phyloP scores from a whole-genome alignment of 139 green algal genomes.

The Choricystis sp. region DNA sequence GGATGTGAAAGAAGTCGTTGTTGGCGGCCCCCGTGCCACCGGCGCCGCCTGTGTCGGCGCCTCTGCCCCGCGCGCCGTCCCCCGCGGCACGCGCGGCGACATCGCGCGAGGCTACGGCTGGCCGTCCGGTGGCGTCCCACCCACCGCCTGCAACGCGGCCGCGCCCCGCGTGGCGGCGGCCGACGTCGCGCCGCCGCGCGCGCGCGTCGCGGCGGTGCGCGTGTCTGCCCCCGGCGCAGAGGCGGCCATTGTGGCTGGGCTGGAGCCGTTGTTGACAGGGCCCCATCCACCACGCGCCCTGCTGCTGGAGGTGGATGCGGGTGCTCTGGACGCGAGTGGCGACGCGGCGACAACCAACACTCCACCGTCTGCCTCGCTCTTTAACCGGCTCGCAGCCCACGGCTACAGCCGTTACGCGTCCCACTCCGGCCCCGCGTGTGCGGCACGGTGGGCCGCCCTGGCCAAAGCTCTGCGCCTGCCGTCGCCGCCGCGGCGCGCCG shows the following conservation, averaged over 20 bases:
- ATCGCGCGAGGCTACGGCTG: not conserved
- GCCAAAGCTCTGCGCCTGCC: conserved; percentile 23
- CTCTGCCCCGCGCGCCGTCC: too few species aligned
- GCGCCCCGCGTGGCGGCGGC: not conserved
- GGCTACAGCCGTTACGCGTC: conserved; percentile 56
- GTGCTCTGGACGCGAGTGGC: conserved; percentile 17
- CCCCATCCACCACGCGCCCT: conserved; percentile 33
- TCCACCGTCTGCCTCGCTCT: not conserved
- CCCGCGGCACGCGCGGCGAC: not conserved
- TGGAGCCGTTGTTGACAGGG: conserved; percentile 13
- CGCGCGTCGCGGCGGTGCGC: conserved; percentile 28
- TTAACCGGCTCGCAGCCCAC: conserved; percentile 23
- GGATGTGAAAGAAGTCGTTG: too few species aligned
- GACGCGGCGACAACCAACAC: conserved; percentile 13
- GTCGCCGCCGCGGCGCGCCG: not conserved
- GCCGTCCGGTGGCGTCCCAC: not conserved
- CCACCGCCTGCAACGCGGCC: not conserved
- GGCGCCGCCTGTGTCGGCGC: too few species aligned
- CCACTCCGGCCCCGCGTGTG: conserved; percentile 57
- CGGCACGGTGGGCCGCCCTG: conserved; percentile 53
- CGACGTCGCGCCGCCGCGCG: conserved; percentile 6
- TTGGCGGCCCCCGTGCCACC: too few species aligned
- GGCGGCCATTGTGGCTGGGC: conserved; percentile 41
- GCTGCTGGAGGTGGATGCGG: conserved; percentile 44
- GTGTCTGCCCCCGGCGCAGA: conserved; percentile 47